phyloP scores from a whole-genome alignment of 2,329 filamentous ascomycete species.

The Emydomyces testavorans region DNA sequence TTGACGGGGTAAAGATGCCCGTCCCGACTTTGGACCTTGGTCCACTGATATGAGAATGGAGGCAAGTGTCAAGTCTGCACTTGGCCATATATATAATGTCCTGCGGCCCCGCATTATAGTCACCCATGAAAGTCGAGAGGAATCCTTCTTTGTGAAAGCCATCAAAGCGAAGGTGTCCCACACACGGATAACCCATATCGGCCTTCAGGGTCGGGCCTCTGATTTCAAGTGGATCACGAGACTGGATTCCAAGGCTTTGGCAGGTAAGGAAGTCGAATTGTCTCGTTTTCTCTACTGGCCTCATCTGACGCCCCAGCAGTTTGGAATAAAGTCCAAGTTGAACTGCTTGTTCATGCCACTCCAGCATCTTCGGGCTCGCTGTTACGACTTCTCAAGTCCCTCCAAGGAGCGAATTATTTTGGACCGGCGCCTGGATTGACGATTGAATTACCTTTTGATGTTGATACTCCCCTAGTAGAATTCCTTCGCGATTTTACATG shows the following conservation, averaged over 20 bases:
- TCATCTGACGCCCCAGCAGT: slow-evolving; percentile 34
- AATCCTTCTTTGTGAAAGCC: slow-evolving; percentile 53
- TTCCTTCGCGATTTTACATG: slow-evolving; percentile 57
- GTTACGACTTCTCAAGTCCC: slow-evolving; percentile 62
- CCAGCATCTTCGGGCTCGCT: slow-evolving; percentile 60
- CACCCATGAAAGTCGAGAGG: slow-evolving; percentile 58
- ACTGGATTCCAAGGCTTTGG: slow-evolving; percentile 61
- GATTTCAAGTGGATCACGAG: slow-evolving; percentile 65
- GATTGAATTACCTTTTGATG: slow-evolving; percentile 63
- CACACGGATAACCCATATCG: slow-evolving; percentile 54
- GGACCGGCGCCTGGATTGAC: slow-evolving; percentile 63
- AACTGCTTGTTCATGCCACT: slow-evolving; percentile 72
- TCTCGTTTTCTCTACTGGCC: neutral
- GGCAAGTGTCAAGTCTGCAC: slow-evolving; percentile 49
- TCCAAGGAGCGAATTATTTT: slow-evolving; percentile 63
- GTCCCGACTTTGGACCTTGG: slow-evolving; percentile 58
- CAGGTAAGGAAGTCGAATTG: slow-evolving; percentile 37
- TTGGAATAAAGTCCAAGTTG: slow-evolving; percentile 68
- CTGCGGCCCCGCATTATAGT: slow-evolving; percentile 69
- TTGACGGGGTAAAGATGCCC: slow-evolving; percentile 48
- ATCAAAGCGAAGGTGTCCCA: slow-evolving; percentile 45
- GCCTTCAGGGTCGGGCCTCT: slow-evolving; percentile 54
- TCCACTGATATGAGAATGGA: slow-evolving; percentile 62
- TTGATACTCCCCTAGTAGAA: slow-evolving; percentile 53
- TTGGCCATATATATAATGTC: slow-evolving; percentile 60